Base-by-base conservation (phyloP, 768 basidiomycete genomes). In the Auriscalpium vulgare region DNA sequence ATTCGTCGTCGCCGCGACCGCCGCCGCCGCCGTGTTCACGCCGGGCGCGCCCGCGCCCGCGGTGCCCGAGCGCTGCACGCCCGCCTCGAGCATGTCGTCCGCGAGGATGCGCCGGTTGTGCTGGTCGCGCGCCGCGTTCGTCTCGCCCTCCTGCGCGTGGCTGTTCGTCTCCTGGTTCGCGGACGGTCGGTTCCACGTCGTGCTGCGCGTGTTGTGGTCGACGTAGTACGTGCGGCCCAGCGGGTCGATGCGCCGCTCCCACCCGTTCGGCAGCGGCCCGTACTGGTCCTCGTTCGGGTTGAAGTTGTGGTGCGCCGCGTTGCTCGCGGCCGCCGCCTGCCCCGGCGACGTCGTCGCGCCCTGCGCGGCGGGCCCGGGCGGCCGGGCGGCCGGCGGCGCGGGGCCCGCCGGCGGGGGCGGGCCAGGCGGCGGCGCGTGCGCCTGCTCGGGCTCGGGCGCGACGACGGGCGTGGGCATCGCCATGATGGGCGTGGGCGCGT, bases 221-320 rank as follows among this genome's bases (percentile, higher is more conserved):
- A 99, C 97, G 69, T 98, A 99, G 70, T 99, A 99, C 8, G 92
- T 95, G 55, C 97, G 77, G 9, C 88, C 97, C 23, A 98, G 81
- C 36, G 97, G 95, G 72, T 99, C 97, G 54, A 95, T 91, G 47
- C 97, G 89, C 58, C 97, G 83, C 71, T 99, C 97, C 97, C 97
- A 99, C 3, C 94, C 93, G 29, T 77, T 70, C 3, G 97, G 95
- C 21, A 99, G 75, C 35, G 91, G 82, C 4, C 97, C 97, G 60
- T 83, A 90, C 63, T 97, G 94, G 72, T 99, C 97, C 47, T 92
- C 89, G 58, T 87, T 88, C 14, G 97, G 91, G 67, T 95, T 95
- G 75, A 97, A 97, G 67, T 92, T 94, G 50, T 71, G 67, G 46
- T 79, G 79, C 17, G 79, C 70, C 13, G 76, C 68, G 16, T 74